Evolutionary conservation across 495 filamentous ascomycete species (phyloP), one percentile per base, ranked within the genome.

Genomic region (Chaetomidium leptoderma): DNA sequence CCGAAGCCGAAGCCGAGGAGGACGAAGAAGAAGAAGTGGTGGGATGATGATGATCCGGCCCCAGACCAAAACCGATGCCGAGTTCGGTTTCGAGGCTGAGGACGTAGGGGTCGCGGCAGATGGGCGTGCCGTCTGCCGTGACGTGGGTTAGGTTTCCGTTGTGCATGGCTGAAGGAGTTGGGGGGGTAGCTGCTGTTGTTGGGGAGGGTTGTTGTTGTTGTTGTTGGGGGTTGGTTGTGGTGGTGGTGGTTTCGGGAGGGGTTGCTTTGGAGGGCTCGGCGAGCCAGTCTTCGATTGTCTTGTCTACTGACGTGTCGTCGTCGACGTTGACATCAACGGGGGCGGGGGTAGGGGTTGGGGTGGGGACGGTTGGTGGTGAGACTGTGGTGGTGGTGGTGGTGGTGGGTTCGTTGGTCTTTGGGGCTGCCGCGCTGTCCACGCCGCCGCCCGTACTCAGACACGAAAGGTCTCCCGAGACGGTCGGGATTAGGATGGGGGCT

Each of bases 281-380:
- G 33, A 69, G 65, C 67, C 65, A 70, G 33, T 70, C 67, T 46
- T 66, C 58, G 37, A 71, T 70, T 10, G 67, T 70, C 29, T 63
- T 52, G 29, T 70, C 65, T 30, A 46, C 59, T 10, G 58, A 16
- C 1, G 66, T 55, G 40, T 68, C 66, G 21, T 59, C 59, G 30
- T 59, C 33, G 14, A 30, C 40, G 13, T 17, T 3, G 11, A n/a
- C 19, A 30, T 9, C 32, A 8, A 17, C 6, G 5, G 44, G 6
- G 17, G 27, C 13, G 6, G 42, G 4, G 17, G 35, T 11, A n/a
- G 52, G 8, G 10, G 42, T 13, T 23, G 36, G 11, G 49, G 33
- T 11, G 1, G 42, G 36, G 21, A n/a, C 17, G 14, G 51, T 6
- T n/a, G 58, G 21, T 6, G 40, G 33, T 7, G 16, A 19, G 4